phyloP scores from a whole-genome alignment of 768 basidiomycete genomes.

The Mycena vitilis region DNA sequence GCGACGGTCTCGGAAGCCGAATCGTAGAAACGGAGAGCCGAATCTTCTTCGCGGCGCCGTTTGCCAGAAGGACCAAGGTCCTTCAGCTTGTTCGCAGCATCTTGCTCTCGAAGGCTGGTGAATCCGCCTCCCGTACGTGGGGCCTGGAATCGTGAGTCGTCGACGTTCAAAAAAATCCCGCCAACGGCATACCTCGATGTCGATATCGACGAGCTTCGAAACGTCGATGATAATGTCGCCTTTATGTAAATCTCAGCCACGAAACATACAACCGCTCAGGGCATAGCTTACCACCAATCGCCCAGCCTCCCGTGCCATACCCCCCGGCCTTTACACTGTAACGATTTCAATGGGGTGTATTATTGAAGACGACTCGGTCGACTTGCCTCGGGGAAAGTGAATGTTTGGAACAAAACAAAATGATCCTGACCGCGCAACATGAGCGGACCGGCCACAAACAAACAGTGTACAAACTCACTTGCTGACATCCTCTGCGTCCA shows the following conservation, averaged over 20 bases:
- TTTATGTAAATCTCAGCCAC: neutral
- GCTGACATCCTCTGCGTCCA: conserved; percentile 86
- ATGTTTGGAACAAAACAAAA: conserved; percentile 81
- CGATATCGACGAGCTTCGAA: conserved; percentile 71
- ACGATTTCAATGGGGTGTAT: neutral
- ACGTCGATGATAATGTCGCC: conserved; percentile 88
- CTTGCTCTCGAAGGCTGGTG: conserved; percentile 70
- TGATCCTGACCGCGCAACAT: conserved; percentile 57
- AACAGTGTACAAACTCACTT: conserved; percentile 57
- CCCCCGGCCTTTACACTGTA: conserved; percentile 82
- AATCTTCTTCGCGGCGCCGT: conserved; percentile 69
- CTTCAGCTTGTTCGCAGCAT: conserved; percentile 47
- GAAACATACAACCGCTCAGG: conserved; percentile 44
- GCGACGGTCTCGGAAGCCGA: conserved; percentile 66
- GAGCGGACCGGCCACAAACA: neutral
- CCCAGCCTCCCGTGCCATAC: conserved; percentile 92
- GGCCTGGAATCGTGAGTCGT: conserved; percentile 28
- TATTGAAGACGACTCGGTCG: neutral
- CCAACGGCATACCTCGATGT: conserved; percentile 59
- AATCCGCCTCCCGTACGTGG: conserved; percentile 66
- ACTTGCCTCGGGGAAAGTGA: conserved; percentile 61
- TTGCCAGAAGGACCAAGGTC: conserved; percentile 50
- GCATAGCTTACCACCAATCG: conserved; percentile 86
- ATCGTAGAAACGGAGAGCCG: conserved; percentile 62
- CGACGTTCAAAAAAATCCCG: neutral